These are phyloP conservation scores for Meyerozyma sp. DNA, from an alignment of 1,139 yeast genomes.

Conservation along the genomic window DNA sequence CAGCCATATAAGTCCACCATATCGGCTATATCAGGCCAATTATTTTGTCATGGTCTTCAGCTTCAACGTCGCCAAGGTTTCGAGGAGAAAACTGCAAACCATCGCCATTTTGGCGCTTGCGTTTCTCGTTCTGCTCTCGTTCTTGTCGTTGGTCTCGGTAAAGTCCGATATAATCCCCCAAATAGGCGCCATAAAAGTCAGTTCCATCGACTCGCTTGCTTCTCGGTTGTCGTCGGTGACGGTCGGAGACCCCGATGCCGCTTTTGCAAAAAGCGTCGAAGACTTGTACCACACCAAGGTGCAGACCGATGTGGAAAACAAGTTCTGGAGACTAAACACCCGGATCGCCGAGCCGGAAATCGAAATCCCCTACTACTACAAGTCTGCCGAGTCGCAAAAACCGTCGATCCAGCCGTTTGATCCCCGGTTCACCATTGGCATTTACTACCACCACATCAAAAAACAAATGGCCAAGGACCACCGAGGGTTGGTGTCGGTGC, in stretches of 20 bases:
- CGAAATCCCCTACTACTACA: constrained; percentile 23
- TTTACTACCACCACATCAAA: constrained; percentile 29
- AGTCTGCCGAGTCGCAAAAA: constrained; percentile 4
- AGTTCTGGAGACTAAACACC: constrained; percentile 27
- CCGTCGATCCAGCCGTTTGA: constrained; percentile 38
- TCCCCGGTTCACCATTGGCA: constrained; percentile 43
- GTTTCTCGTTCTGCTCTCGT: not conserved
- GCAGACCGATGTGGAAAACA: constrained; percentile 20
- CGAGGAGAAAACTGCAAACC: not conserved
- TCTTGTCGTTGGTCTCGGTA: not conserved
- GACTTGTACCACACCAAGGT: constrained; percentile 10
- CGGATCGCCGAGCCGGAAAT: constrained; percentile 13
- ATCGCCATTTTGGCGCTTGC: not conserved
- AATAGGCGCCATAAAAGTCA: not conserved
- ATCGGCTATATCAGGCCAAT: too few species aligned
- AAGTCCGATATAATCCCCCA: not conserved
- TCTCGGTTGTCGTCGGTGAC: not conserved
- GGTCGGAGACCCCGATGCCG: not conserved
- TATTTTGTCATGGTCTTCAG: not conserved
- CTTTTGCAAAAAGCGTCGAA: not conserved
- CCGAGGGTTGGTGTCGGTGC: constrained; percentile 22
- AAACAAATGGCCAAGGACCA: constrained; percentile 8
- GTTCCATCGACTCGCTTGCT: not conserved
- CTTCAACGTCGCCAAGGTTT: not conserved
- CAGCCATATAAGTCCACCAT: too few species aligned